Percentiles rank a stretch among this genome's conserved stretches.
Evolutionary conservation across 345 rosid species (phyloP).

Genomic region (Kernera saxatilis): DNA sequence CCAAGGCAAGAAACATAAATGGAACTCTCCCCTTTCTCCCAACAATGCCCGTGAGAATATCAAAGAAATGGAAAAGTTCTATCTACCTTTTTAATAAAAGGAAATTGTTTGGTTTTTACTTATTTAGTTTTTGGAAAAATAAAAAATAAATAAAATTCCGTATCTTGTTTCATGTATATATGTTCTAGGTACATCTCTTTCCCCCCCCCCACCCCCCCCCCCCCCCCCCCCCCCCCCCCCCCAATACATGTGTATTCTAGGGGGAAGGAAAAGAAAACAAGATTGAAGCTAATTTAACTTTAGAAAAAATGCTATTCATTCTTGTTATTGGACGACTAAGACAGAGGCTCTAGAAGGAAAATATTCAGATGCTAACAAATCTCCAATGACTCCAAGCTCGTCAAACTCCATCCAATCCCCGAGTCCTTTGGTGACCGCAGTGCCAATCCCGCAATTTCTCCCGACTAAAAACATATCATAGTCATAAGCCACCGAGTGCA

Average conservation of each 20-base stretch:
- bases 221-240: too few relatives aligned
- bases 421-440: constrained; percentile 39
- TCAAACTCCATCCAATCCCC: constrained; percentile 56
- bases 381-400: constrained; percentile 60
- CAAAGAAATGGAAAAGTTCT: too few relatives aligned
- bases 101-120: too few relatives aligned
- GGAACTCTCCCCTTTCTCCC: constrained; percentile 84
- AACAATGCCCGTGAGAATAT: too few relatives aligned
- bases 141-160: too few relatives aligned
- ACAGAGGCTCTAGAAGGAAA: constrained; percentile 35
- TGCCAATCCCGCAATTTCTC: constrained; percentile 32
- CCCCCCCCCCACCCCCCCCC: too few relatives aligned
- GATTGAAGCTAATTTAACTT: neutral
- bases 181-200: neutral
- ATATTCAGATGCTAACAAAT: constrained; percentile 58
- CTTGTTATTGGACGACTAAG: constrained; percentile 51
- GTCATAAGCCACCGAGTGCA: constrained; percentile 31
- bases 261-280: neutral
- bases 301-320: neutral
- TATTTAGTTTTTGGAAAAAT: too few relatives aligned
- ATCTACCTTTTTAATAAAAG: too few relatives aligned
- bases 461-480: constrained; percentile 49
- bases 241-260: too few relatives aligned
- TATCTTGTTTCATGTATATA: neutral
- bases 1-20: constrained; percentile 60